Conservation (phyloP, 148 eudicot species). For the Cornus florida region DNA sequence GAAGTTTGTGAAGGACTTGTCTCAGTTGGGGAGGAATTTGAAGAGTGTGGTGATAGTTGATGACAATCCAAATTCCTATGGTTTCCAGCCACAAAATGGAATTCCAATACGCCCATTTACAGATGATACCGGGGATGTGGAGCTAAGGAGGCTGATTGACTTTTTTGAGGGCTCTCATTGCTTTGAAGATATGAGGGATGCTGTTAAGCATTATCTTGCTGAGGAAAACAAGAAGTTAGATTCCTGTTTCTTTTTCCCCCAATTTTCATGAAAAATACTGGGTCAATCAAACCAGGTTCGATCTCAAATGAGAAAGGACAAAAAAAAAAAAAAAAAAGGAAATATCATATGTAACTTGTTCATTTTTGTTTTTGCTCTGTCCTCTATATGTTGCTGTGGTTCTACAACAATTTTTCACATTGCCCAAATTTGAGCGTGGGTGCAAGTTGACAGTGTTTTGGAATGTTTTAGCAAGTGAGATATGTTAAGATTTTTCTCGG, state of each 20-base stretch:
- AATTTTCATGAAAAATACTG: not conserved
- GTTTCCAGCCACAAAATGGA: conserved; percentile 70
- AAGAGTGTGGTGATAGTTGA: conserved; percentile 66
- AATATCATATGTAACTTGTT: not conserved
- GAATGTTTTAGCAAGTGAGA: too few species aligned
- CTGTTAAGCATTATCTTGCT: conserved; percentile 35
- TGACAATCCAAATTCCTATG: conserved; percentile 78
- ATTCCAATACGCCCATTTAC: conserved; percentile 59
- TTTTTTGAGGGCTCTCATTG: conserved; percentile 43
- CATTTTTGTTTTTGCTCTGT: not conserved
- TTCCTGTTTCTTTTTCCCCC: not conserved
- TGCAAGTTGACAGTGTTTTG: too few species aligned
- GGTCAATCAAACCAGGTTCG: not conserved
- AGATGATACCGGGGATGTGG: conserved; percentile 57
- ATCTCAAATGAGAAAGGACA: not conserved
- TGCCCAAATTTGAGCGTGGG: too few species aligned
- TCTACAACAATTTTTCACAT: too few species aligned
- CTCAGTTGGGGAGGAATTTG: conserved; percentile 63
- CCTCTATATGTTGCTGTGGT: not conserved
- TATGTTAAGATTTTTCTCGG: too few species aligned
- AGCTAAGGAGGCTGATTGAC: conserved; percentile 44
- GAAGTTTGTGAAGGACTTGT: conserved; percentile 76
- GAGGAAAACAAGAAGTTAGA: not conserved
- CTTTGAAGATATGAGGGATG: conserved; percentile 66
- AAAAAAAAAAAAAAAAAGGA: not conserved